Percentiles rank a stretch among this genome's conserved stretches.
phyloP scores from a whole-genome alignment of 1,139 yeast genomes.

The Blastobotrys buckinghamii region DNA sequence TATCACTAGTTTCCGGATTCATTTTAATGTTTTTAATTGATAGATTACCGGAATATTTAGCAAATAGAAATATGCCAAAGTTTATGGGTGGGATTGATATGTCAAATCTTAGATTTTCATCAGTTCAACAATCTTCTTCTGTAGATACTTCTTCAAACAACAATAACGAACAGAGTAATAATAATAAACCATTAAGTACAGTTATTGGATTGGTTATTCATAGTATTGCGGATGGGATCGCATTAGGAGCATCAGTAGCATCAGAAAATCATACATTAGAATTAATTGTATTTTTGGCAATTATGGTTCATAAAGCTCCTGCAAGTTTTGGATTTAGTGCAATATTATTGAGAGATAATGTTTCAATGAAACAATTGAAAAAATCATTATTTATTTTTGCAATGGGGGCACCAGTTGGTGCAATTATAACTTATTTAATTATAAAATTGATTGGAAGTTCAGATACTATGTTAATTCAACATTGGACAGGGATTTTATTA shows the following conservation, averaged over 20 bases:
- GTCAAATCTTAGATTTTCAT: slow-evolving; percentile 16
- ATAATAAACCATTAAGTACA: slow-evolving; percentile 24
- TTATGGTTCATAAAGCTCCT: slow-evolving; percentile 69
- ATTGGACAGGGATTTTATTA: slow-evolving; percentile 47
- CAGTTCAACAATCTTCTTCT: background rate
- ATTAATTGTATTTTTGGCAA: slow-evolving; percentile 50
- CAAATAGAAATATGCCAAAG: slow-evolving; percentile 8
- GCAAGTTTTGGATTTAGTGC: slow-evolving; percentile 66
- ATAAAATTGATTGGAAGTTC: slow-evolving; percentile 33
- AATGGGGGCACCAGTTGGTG: slow-evolving; percentile 47
- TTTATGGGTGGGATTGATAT: slow-evolving; percentile 14
- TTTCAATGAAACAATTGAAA: slow-evolving; percentile 31
- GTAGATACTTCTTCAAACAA: slow-evolving; percentile 5
- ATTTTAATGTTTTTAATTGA: slow-evolving; percentile 48
- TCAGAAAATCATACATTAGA: slow-evolving; percentile 43
- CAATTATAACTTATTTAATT: slow-evolving; percentile 43
- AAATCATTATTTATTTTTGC: slow-evolving; percentile 45
- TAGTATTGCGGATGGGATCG: slow-evolving; percentile 69
- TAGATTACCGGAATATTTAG: slow-evolving; percentile 26
- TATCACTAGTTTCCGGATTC: slow-evolving; percentile 45
- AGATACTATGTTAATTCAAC: slow-evolving; percentile 28
- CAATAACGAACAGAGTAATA: background rate
- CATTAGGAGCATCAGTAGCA: slow-evolving; percentile 58
- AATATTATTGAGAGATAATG: slow-evolving; percentile 41
- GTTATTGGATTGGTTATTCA: slow-evolving; percentile 63